Evolutionary conservation across 2,329 filamentous ascomycete species (phyloP), one percentile per base, ranked within the genome.

Genomic region (Penicillium nordicum): DNA sequence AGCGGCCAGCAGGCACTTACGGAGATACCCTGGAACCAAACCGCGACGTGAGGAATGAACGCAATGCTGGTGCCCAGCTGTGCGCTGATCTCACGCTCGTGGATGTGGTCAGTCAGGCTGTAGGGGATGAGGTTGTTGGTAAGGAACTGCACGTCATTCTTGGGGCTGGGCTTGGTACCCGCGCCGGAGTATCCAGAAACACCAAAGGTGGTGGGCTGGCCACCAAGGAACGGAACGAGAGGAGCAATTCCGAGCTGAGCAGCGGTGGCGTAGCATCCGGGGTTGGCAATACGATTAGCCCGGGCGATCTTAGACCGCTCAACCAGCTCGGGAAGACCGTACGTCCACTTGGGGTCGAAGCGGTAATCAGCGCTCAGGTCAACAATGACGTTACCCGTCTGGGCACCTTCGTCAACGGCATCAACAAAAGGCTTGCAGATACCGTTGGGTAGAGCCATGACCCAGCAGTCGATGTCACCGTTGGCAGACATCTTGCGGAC

Each of bases 341-440:
- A 97, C 0, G 89, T 90, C 92, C 92, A 96, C 25, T 82, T 81
- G 55, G 81, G 78, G 70, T 96, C 88, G 73, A 97, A 97, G 49
- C 93, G 87, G 76, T 96, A 95, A 77, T 99, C 94, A 58, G 94
- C 94, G n/a, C 92, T 96, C 36, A 99, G 83, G 73, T 99, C 94
- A 44, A 99, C 82, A 64, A 97, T 89, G 40, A 97, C 80, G 65
- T 89, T 92, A 60, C 83, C 83, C 67, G 81, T 79, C 50, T 84
- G 82, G 56, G 85, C 85, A 32, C 82, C 84, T 68, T 88, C 83
- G 66, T 92, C 84, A 51, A 97, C 84, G 8, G 93, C 93, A 62
- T 97, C 90, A 10, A 97, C 88, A 65, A 88, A 99, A 0, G 94
- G 92, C 78, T 92, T 89, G 84, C 91, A 97, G 48, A 96, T 91